These are phyloP conservation scores for Penicillium sp. DNA, from an alignment of 2,329 filamentous ascomycete genomes.

Conservation along the genomic window DNA sequence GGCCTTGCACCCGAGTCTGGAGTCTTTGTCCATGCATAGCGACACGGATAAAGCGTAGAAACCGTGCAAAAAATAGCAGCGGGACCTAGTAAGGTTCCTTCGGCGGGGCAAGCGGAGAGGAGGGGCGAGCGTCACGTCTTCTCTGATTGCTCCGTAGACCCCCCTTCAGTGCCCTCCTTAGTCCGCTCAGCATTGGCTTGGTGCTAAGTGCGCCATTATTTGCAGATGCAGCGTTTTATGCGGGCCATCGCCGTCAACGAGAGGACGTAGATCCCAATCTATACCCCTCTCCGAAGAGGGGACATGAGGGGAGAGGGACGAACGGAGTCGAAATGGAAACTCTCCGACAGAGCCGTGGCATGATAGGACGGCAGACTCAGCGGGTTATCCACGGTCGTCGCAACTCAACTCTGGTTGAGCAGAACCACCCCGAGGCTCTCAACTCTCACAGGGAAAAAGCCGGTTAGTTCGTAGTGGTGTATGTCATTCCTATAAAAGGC, in stretches of 20 bases:
- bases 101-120: slow-evolving; percentile 18
- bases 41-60: background rate
- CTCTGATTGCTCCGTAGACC: slow-evolving; percentile 11
- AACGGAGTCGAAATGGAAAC: background rate
- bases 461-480: background rate
- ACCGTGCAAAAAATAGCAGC: slow-evolving; percentile 19
- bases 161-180: background rate
- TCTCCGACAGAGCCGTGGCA: background rate
- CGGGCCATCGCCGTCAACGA: background rate
- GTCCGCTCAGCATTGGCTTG: background rate
- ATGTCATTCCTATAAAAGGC: slow-evolving; percentile 17
- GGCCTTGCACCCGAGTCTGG: background rate
- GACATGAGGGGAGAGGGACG: background rate
- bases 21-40: background rate
- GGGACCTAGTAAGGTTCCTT: slow-evolving; percentile 8
- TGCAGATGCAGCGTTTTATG: background rate
- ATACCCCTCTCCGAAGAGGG: background rate
- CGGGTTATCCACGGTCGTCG: slow-evolving; percentile 5
- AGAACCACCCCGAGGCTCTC: slow-evolving; percentile 2
- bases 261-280: slow-evolving; percentile 7
- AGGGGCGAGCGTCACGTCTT: background rate
- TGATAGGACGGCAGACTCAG: background rate
- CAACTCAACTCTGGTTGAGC: slow-evolving; percentile 1
- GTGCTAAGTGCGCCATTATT: slow-evolving; percentile 4
- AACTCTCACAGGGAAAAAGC: background rate